phyloP scores from a whole-genome alignment of 2,329 filamentous ascomycete species.

The Cladosporium austrohemisphaericum region DNA sequence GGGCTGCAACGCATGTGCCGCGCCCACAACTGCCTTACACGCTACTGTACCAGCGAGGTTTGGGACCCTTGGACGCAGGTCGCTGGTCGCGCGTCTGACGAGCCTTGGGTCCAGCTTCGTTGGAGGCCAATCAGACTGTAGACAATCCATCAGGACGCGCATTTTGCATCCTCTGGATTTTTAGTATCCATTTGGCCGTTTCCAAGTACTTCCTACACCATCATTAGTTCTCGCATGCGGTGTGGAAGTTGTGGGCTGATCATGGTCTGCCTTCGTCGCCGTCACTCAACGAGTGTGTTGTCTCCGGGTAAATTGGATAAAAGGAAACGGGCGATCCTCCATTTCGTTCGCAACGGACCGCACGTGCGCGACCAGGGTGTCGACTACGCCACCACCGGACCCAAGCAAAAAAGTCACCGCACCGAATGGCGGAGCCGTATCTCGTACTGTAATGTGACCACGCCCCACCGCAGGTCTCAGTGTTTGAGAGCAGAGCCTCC shows the following conservation, averaged over 20 bases:
- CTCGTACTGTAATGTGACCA: not conserved
- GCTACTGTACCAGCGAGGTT: no score
- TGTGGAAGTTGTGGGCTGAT: no score
- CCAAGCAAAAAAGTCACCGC: not conserved
- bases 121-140: not conserved
- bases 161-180: not conserved
- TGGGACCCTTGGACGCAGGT: no score
- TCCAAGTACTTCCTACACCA: not conserved
- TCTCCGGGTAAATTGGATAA: conserved; percentile 10
- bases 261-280: no score
- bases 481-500: no score
- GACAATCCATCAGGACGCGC: not conserved
- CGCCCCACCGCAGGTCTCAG: no score
- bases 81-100: not conserved
- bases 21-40: not conserved
- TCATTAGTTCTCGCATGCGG: not conserved
- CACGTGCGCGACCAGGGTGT: conserved; percentile 11
- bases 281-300: no score
- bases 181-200: not conserved
- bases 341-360: conserved; percentile 11
- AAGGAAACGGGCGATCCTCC: conserved; percentile 8
- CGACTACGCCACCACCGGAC: conserved; percentile 3
- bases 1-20: not conserved
- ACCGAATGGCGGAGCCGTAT: not conserved
- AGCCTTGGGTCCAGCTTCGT: not conserved